Conservation (phyloP, 148 eudicot genomes). For the Cornus suecica region DNA sequence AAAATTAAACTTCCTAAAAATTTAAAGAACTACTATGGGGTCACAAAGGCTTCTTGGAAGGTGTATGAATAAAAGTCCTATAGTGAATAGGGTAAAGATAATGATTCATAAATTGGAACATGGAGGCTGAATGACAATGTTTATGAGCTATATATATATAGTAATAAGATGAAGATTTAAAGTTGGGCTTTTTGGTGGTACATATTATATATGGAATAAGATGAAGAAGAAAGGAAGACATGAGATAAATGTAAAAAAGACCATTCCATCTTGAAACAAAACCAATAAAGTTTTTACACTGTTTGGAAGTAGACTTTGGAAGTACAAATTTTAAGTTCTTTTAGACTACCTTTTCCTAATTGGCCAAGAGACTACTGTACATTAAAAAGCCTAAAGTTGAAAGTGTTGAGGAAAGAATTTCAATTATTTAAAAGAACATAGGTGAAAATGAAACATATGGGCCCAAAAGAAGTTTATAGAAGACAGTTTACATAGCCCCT, state of each 20-base stretch:
- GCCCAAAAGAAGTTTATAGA: not conserved
- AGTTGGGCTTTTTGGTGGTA: slow-evolving; percentile 10
- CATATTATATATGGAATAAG: not conserved
- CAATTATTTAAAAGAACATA: slow-evolving; percentile 1
- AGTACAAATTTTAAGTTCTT: not conserved
- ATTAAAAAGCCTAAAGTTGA: slow-evolving; percentile 9
- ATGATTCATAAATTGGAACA: not conserved
- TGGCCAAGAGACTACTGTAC: slow-evolving; percentile 10
- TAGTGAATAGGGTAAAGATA: not conserved
- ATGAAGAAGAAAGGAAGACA: slow-evolving; percentile 4
- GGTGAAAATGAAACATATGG: not conserved
- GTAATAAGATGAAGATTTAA: not conserved
- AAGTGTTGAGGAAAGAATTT: not conserved
- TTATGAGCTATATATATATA: not conserved
- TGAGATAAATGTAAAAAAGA: slow-evolving; percentile 9
- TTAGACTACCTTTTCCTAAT: slow-evolving; percentile 1
- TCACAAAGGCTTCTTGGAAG: not conserved
- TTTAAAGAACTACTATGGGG: not conserved
- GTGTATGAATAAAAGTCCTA: not conserved
- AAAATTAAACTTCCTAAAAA: too few relatives aligned
- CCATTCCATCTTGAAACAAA: slow-evolving; percentile 11
- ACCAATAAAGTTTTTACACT: slow-evolving; percentile 7
- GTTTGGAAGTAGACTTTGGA: slow-evolving; percentile 14
- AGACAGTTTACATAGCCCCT: not conserved
- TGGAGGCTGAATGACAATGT: not conserved